A percentile compares a stretch with the other conserved stretches of the same genome.
Evolutionary conservation across 2,329 filamentous ascomycete species (phyloP).

Genomic region (Diaporthe sp.): DNA sequence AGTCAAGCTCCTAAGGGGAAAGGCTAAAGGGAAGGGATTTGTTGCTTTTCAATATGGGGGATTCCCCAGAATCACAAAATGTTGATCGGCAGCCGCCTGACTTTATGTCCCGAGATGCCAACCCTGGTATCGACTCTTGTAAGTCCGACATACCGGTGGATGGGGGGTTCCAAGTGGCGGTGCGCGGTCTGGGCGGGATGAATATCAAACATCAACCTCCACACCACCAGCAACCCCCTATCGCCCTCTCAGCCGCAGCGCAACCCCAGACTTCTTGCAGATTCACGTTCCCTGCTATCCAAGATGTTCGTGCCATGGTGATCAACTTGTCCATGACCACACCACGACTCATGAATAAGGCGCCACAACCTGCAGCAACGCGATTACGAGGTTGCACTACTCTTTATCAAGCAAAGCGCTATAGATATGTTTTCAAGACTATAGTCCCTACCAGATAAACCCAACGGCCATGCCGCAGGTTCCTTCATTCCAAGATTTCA

Average conservation of each 20-base stretch:
- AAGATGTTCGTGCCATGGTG: not conserved
- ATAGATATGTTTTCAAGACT: not conserved
- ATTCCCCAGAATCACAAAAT: not conserved
- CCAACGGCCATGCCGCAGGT: slow-evolving; percentile 1
- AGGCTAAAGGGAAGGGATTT: not conserved
- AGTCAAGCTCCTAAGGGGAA: not conserved
- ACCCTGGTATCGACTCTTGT: not conserved
- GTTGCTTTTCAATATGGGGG: not conserved
- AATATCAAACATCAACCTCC: slow-evolving; percentile 3
- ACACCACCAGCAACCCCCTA: not conserved
- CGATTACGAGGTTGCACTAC: slow-evolving; percentile 3
- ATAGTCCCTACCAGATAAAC: not conserved
- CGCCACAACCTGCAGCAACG: not conserved
- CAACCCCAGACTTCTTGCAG: not conserved
- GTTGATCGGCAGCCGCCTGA: not conserved
- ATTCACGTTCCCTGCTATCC: not conserved
- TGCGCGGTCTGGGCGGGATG: slow-evolving; percentile 3
- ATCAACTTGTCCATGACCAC: not conserved
- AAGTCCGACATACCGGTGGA: slow-evolving; percentile 1
- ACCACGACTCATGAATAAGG: slow-evolving; percentile 7
- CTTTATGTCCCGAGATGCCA: not conserved
- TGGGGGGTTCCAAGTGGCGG: not conserved
- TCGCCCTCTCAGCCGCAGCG: not conserved
- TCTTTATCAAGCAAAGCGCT: not conserved
- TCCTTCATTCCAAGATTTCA: not conserved